Evolutionary conservation across 805 yeast genomes (phyloP), one percentile per base, ranked within the genome.

Genomic region (Hanseniaspora valbyensis): DNA sequence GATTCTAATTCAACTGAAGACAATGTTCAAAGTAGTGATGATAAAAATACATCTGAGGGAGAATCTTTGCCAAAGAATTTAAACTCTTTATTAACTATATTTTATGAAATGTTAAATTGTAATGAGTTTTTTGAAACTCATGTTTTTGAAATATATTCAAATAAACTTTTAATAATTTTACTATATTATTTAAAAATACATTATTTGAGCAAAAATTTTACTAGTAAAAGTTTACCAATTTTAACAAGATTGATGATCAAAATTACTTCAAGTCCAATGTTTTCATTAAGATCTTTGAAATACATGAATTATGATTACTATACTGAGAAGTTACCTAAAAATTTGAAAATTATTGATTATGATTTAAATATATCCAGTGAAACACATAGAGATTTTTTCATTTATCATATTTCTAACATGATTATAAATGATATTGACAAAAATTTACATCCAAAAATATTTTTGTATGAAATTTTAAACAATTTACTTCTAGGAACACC

Each of bases 61-160:
- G 29, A 66, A 42, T 56, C 68, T 49, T 41, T 70, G 53, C 66
- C 76, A 41, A 54, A 65, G 54, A 45, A 70, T 52, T 64, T 74
- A 4, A 58, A 71, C 18, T 70, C 88, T 81, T 62, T 78, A 2
- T 66, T 71, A 3, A 71, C 82, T 60, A 60, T 89, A 8, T 56
- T 83, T 14, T 85, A 95, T 84, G 95, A 84, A 58, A 65, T 87
- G 39, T 65, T 77, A 30, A 90, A 85, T 59, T 80, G 87, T 57
- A 90, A 90, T 64, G 70, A 69, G 53, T 64, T 64, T 44, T 80
- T 82, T 58, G 71, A 72, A 52, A 58, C 60, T 16, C 66, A 70
- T 45, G 65, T 78, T 28, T 63, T 72, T 2, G 69, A 71, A 13
- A 68, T 71, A 41, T 70, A 71, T 54, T 74, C 79, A 2, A 68